Percentiles rank a stretch among this genome's conserved stretches.
Evolutionary conservation across 495 filamentous ascomycete species (phyloP).

Genomic region (Talaromyces stipitatus): DNA sequence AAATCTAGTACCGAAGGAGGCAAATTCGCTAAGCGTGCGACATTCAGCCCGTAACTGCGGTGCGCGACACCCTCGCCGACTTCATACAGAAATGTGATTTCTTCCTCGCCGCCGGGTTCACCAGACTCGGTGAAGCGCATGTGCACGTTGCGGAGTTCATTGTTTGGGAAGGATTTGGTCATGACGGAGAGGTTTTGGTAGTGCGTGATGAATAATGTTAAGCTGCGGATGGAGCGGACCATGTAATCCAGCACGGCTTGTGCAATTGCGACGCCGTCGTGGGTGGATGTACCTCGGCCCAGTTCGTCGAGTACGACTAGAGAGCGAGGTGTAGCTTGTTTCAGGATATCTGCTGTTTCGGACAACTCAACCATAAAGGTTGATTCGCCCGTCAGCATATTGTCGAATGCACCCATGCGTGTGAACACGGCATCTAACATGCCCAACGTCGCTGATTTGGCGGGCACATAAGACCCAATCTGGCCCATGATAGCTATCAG

Average conservation of each 20-base stretch:
- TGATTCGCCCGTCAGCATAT: conserved; percentile 87
- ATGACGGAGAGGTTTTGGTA: conserved; percentile 79
- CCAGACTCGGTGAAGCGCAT: conserved; percentile 67
- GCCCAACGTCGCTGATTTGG: conserved; percentile 62
- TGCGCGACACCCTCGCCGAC: conserved; percentile 85
- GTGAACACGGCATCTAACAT: conserved; percentile 90
- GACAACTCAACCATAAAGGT: conserved; percentile 98
- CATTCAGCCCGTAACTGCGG: conserved; percentile 89
- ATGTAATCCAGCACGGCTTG: conserved; percentile 83
- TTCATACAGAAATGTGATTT: conserved; percentile 79
- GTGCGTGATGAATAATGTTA: conserved; percentile 94
- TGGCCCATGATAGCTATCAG: conserved; percentile 92
- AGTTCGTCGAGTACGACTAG: conserved; percentile 94
- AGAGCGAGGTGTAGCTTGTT: conserved; percentile 70
- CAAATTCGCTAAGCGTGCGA: conserved; percentile 78
- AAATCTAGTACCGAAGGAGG: conserved; percentile 67
- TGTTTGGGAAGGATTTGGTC: conserved; percentile 53
- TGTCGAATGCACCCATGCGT: conserved; percentile 94
- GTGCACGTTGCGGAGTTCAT: conserved; percentile 67
- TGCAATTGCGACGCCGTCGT: conserved; percentile 94
- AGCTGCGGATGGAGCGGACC: conserved; percentile 60
- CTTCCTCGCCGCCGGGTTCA: conserved; percentile 29
- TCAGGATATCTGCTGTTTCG: conserved; percentile 85
- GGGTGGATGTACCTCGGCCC: conserved; percentile 84
- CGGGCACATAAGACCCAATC: conserved; percentile 90